Percentiles rank a stretch among this genome's conserved stretches.
These are phyloP conservation scores for Lachnellula cervina DNA, from an alignment of 2,329 filamentous ascomycete species.

Conservation along the genomic window DNA sequence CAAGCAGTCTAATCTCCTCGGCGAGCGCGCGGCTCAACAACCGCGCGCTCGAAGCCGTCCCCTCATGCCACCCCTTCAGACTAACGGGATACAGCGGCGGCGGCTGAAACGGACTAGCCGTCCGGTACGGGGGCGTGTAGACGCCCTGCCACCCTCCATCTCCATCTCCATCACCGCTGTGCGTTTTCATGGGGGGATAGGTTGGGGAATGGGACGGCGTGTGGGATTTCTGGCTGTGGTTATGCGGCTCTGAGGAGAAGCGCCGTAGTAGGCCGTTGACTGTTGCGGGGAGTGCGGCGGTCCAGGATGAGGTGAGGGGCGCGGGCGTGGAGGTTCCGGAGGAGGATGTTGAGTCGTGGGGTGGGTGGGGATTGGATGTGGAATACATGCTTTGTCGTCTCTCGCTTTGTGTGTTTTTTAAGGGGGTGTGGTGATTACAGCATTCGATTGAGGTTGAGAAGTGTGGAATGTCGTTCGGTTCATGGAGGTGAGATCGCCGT, in stretches of 20 bases:
- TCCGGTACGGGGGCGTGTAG: slow-evolving; percentile 41
- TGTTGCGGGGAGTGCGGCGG: slow-evolving; percentile 45
- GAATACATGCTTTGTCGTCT: slow-evolving; percentile 1
- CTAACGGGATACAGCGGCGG: slow-evolving; percentile 80
- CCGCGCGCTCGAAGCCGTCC: slow-evolving; percentile 54
- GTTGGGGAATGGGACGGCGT: neutral
- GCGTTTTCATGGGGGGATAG: neutral
- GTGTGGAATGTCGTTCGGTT: neutral
- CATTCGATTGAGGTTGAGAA: neutral
- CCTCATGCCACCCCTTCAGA: slow-evolving; percentile 60
- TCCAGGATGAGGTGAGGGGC: slow-evolving; percentile 40
- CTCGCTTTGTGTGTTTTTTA: neutral
- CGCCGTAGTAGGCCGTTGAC: slow-evolving; percentile 64
- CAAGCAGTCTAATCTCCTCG: slow-evolving; percentile 85
- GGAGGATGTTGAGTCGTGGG: slow-evolving; percentile 2
- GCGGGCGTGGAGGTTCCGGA: slow-evolving; percentile 14
- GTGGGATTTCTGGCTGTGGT: neutral
- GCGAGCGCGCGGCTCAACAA: slow-evolving; percentile 71
- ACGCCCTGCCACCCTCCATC: slow-evolving; percentile 19
- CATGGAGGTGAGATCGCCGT: neutral
- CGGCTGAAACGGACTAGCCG: slow-evolving; percentile 75
- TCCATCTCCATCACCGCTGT: neutral
- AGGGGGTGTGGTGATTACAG: too few species aligned
- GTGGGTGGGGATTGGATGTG: slow-evolving; percentile 2
- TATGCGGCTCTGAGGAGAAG: slow-evolving; percentile 46